Percentiles rank a stretch among this genome's conserved stretches.
Evolutionary conservation across 2,329 filamentous ascomycete genomes (phyloP).

Genomic region (Claviceps maximensis): DNA sequence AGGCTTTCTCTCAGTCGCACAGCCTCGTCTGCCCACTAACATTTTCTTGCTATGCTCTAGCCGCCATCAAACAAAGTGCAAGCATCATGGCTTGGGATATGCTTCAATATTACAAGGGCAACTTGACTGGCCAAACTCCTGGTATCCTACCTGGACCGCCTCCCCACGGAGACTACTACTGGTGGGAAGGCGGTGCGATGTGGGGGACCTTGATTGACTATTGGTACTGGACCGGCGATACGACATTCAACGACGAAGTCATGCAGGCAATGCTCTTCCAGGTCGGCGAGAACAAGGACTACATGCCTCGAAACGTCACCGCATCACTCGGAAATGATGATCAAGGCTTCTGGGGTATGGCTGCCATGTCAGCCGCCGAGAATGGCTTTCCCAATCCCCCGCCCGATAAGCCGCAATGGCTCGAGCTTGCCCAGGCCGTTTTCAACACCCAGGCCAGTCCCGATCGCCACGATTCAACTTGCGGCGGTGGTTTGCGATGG

Average conservation of each 20-base stretch:
- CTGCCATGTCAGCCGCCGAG: conserved; percentile 46
- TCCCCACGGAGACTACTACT: conserved; percentile 40
- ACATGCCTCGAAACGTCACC: conserved; percentile 42
- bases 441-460: conserved; percentile 43
- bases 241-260: conserved; percentile 40
- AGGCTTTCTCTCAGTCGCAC: too few relatives aligned
- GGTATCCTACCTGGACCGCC: conserved; percentile 37
- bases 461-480: conserved; percentile 43
- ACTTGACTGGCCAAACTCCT: conserved; percentile 28
- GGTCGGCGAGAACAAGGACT: conserved; percentile 37
- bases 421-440: conserved; percentile 47
- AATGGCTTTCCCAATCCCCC: conserved; percentile 42
- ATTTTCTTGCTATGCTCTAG: conserved; percentile 10
- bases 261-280: conserved; percentile 40
- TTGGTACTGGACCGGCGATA: conserved; percentile 48
- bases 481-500: conserved; percentile 56
- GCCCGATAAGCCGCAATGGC: conserved; percentile 34
- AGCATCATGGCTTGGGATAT: conserved; percentile 29
- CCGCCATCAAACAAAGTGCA: conserved; percentile 26
- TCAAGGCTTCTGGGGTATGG: conserved; percentile 56
- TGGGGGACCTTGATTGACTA: conserved; percentile 52
- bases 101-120: conserved; percentile 33
- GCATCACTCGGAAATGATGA: conserved; percentile 48
- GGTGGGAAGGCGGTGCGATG: conserved; percentile 53
- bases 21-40: background rate